phyloP scores from a whole-genome alignment of 1,284 basidiomycete species.

The Tilletia walkeri region DNA sequence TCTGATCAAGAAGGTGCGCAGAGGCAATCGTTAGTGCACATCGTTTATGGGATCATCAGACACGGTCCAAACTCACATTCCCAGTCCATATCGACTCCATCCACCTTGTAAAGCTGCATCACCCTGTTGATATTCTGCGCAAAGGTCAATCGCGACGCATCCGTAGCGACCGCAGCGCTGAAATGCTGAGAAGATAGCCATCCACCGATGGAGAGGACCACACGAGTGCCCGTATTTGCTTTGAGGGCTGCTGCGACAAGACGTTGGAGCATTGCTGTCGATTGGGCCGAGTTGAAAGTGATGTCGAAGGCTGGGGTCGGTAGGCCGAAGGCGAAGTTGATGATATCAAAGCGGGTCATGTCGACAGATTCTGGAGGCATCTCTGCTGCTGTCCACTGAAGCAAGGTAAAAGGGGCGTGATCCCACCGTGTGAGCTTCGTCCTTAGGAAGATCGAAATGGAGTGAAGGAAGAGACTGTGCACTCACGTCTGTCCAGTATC shows the following conservation, averaged over 20 bases:
- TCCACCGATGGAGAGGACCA: constrained; percentile 42
- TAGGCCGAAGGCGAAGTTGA: constrained; percentile 47
- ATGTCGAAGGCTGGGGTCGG: constrained; percentile 34
- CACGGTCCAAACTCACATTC: constrained; percentile 12
- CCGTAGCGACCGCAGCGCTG: constrained; percentile 32
- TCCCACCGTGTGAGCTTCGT: too few species aligned
- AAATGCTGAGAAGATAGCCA: constrained; percentile 43
- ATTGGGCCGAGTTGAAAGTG: constrained; percentile 21
- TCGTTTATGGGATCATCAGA: too few species aligned
- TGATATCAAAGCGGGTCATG: constrained; percentile 40
- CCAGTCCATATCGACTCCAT: constrained; percentile 25
- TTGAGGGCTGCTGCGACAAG: constrained; percentile 37
- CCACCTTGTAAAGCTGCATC: constrained; percentile 17
- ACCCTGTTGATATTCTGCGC: neutral
- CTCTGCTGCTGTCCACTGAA: constrained; percentile 30
- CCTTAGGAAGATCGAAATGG: too few species aligned
- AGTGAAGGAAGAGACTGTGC: neutral
- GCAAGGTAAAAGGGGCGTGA: neutral
- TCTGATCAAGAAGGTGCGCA: neutral
- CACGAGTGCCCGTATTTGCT: constrained; percentile 26
- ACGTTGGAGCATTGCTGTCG: constrained; percentile 26
- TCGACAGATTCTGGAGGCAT: constrained; percentile 37
- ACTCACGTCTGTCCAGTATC: constrained; percentile 21
- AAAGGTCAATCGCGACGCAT: constrained; percentile 22
- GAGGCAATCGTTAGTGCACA: too few species aligned